These are phyloP conservation scores for Penicillium rolfsii DNA, from an alignment of 2,329 filamentous ascomycete species.

Conservation along the genomic window DNA sequence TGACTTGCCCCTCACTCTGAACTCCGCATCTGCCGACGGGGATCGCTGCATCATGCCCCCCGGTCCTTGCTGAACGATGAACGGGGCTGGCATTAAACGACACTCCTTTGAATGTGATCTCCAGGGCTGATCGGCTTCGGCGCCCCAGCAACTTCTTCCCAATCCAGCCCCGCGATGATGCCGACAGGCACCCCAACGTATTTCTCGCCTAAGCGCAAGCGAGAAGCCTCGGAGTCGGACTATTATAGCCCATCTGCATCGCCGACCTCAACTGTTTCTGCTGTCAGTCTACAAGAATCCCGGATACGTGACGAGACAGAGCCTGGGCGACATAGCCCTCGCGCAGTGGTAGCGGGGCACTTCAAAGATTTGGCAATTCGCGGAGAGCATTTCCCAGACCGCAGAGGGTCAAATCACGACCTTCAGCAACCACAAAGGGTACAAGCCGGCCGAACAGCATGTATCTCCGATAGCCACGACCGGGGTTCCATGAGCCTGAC, in stretches of 20 bases:
- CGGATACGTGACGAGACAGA: constrained; percentile 38
- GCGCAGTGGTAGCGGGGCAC: constrained; percentile 44
- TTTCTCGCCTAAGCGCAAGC: constrained; percentile 42
- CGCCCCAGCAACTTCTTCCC: constrained; percentile 26
- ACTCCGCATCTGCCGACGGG: constrained; percentile 22
- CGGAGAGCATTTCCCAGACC: constrained; percentile 32
- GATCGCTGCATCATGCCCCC: constrained; percentile 18
- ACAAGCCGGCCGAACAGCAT: constrained; percentile 20
- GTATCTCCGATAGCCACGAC: constrained; percentile 12
- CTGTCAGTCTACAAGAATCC: constrained; percentile 36
- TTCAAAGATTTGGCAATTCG: constrained; percentile 47
- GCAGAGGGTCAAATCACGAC: constrained; percentile 20
- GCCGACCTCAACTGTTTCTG: constrained; percentile 39
- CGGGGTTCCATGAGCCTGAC: constrained; percentile 25
- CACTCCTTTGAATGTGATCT: constrained; percentile 9
- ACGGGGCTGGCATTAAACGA: constrained; percentile 10
- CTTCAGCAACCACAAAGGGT: constrained; percentile 15
- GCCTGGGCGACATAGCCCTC: constrained; percentile 42
- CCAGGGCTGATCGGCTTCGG: constrained; percentile 21
- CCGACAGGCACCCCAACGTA: constrained; percentile 31
- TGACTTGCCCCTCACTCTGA: constrained; percentile 27
- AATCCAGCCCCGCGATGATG: constrained; percentile 38
- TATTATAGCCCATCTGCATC: constrained; percentile 36
- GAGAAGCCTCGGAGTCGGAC: constrained; percentile 38
- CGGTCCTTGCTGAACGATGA: constrained; percentile 18